A percentile compares a stretch with the other conserved stretches of the same genome.
phyloP scores from a whole-genome alignment of 805 yeast species.

The Candida chauliodis region DNA sequence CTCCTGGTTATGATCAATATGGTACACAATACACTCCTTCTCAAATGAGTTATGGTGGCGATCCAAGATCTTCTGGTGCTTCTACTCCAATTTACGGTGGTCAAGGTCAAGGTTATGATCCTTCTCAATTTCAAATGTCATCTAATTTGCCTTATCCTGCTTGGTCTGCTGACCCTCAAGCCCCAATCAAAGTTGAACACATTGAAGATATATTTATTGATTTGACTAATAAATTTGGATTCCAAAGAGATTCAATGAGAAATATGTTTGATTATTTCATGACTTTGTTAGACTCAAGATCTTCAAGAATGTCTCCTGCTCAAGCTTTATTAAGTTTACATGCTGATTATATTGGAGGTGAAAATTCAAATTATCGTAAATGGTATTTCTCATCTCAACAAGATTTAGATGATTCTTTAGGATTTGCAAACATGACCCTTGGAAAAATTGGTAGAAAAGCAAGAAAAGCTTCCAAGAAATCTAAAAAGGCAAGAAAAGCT shows the following conservation, averaged over 20 bases:
- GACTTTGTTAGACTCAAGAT: slow-evolving; percentile 77
- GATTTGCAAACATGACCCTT: slow-evolving; percentile 75
- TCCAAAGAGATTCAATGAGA: slow-evolving; percentile 92
- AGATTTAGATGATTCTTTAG: slow-evolving; percentile 80
- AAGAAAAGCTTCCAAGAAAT: slow-evolving; percentile 75
- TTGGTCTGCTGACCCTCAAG: slow-evolving; percentile 95
- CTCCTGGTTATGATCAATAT: slow-evolving; percentile 65
- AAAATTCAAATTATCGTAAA: slow-evolving; percentile 76
- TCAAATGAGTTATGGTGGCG: slow-evolving; percentile 78
- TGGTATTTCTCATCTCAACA: slow-evolving; percentile 90
- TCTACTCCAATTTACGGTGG: slow-evolving; percentile 91
- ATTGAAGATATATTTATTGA: slow-evolving; percentile 85
- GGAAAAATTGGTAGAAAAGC: slow-evolving; percentile 78
- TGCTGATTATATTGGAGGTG: slow-evolving; percentile 88
- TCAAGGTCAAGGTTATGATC: slow-evolving; percentile 54
- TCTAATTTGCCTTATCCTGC: slow-evolving; percentile 97
- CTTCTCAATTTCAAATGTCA: slow-evolving; percentile 61
- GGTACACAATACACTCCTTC: slow-evolving; percentile 79
- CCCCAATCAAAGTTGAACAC: slow-evolving; percentile 78
- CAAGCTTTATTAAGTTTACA: slow-evolving; percentile 80
- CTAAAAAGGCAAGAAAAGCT: slow-evolving; percentile 71
- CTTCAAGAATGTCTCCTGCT: slow-evolving; percentile 86
- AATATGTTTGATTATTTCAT: slow-evolving; percentile 85
- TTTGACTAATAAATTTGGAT: slow-evolving; percentile 78
- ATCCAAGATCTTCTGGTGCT: slow-evolving; percentile 82